Base-by-base conservation (phyloP, 129 eudicot genomes). In the Centaurea solstitialis region DNA sequence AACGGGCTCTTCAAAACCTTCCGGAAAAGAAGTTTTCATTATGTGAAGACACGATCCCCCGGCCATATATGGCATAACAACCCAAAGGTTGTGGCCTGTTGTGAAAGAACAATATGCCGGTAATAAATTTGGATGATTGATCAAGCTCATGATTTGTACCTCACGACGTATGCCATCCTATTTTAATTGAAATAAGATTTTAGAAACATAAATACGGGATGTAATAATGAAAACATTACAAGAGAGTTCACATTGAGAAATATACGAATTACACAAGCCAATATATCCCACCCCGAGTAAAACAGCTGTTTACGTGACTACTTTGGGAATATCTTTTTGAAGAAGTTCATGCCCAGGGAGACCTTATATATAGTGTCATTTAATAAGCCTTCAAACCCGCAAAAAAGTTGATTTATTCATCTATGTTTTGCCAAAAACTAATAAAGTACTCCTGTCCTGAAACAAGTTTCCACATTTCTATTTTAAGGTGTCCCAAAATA, bases 161-260 rank as follows among this genome's bases (percentile, higher is more conserved):
- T 94, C 98, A 72, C 98, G 91, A 18, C 98, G 97, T 28, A 94
- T 92, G 21, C 96, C 96, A 89, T 94, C 98, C 98, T 94, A 87
- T 70, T 66, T 20, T 24, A 37, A 53, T 76, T 28, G 4, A 61
- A 70, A 82, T 39, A 74, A 2, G 9, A 30, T 66, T 40, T 81
- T 75, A 81, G 75, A 74, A 74, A 81, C 22, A 30, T 26, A 17
- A 28, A 20, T 9, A 39, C 1, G 4, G 70, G 41, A 81, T 33
- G n/a, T 73, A 73, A 39, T 81, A 65, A 12, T 43, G 7, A 65
- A 45, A 75, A 30, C 62, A 5, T 30, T 9, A 5, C 28, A 47
- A 66, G 5, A 30, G 12, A 73, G 65, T 20, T 8, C 17, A 53
- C 64, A 17, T 5, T 3, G 22, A 21, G 22, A 57, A 57, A 57